These are phyloP conservation scores for Metschnikowia amazonensis DNA, from an alignment of 805 yeast species.

Conservation along the genomic window DNA sequence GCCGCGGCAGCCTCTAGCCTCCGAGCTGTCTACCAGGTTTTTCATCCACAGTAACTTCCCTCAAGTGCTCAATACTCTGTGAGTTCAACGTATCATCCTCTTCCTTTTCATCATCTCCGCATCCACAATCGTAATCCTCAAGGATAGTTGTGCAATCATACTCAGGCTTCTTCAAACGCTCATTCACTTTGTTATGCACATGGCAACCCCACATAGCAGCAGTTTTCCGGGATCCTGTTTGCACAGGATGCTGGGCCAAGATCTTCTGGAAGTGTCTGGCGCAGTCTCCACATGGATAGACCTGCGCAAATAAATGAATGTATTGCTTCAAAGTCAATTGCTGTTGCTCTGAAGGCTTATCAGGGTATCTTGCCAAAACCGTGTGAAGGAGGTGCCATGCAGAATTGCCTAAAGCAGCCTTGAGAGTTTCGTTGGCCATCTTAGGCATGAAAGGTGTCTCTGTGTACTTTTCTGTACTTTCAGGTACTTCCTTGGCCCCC, in stretches of 20 bases:
- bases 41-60: constrained; percentile 44
- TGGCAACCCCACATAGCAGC: constrained; percentile 98
- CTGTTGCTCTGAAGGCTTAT: constrained; percentile 63
- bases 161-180: constrained; percentile 31
- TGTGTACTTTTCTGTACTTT: constrained; percentile 17
- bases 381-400: constrained; percentile 93
- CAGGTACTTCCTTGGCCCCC: neutral
- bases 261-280: constrained; percentile 83
- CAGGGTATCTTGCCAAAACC: constrained; percentile 88
- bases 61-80: constrained; percentile 35
- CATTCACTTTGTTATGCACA: constrained; percentile 26
- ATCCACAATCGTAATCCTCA: constrained; percentile 95
- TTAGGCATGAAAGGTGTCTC: constrained; percentile 79
- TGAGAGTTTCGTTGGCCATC: constrained; percentile 80
- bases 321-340: constrained; percentile 59
- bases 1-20: neutral
- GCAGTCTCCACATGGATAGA: constrained; percentile 97
- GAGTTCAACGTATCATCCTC: constrained; percentile 39
- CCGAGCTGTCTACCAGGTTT: constrained; percentile 48
- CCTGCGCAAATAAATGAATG: constrained; percentile 76
- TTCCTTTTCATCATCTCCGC: constrained; percentile 70
- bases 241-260: constrained; percentile 77
- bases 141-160: constrained; percentile 84
- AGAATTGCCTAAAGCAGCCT: constrained; percentile 84
- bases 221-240: constrained; percentile 62